Base-by-base conservation (phyloP, 768 basidiomycete genomes). In the Pleurotus eryngii region DNA sequence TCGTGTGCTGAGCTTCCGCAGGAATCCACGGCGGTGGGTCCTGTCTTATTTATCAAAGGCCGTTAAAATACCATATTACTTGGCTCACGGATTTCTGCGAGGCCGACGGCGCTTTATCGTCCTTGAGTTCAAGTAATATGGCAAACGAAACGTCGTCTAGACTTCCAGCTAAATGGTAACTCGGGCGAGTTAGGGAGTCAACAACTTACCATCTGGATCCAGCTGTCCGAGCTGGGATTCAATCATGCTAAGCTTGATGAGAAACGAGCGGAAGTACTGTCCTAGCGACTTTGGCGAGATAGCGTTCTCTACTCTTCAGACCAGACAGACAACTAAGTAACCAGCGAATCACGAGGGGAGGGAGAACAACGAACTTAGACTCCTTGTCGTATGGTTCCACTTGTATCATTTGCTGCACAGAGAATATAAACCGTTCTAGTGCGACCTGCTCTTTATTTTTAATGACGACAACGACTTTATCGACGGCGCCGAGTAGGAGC, bases 391-490 rank as follows among this genome's bases (percentile, higher is more conserved):
- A 88, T 0, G 76, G 62, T 60, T 89, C 88, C 26, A 90, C 80
- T 55, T 85, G 68, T 26, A 92, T 81, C 83, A 95, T 87, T 68
- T 81, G 89, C 59, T 88, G 85, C n/a, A 96, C 68, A 20, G 92
- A 85, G 68, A 97, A 93, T 17, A 96, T 81, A 69, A 90, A 97
- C 2, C 95, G 82, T 68, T 98, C 95, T n/a, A 97, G 73, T 14
- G 92, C 81, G 20, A 86, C 75, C 59, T 93, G 86, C 8, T 89
- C 81, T 60, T 83, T 84, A 67, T 89, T 84, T 65, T 93, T 95
- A 69, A 98, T 86, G 30, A 95, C 87, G 5, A 98, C 74, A 2
- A 92, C 81, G 6, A 95, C 83, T 61, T 91, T 87, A 56, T 89
- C 83, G 1, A 95, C 80, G 60, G 81, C 83, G 11, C 92, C 92